Base-by-base conservation (phyloP, 1,284 basidiomycete species). In the Ustilago hordei region DNA sequence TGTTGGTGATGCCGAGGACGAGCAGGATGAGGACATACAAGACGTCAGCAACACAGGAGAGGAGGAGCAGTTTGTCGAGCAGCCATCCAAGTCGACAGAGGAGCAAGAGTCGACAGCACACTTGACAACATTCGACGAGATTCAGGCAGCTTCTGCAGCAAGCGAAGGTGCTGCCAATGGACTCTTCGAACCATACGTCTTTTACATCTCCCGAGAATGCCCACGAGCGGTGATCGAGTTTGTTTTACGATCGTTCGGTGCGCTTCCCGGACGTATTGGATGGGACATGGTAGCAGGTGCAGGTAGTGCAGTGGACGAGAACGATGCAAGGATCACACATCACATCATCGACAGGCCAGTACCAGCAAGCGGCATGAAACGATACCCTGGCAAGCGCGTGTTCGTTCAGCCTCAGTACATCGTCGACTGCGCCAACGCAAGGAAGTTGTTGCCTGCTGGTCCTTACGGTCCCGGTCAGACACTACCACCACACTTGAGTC, bases 341-440 rank as follows among this genome's bases (percentile, higher is more conserved):
- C 92, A 98, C 78, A 92, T 99, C 78, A 92, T 98, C 80, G 97
- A 99, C 87, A 90, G 97, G 65, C 97, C 97, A 0, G 75, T 85
- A 41, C 75, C 84, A 3, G 82, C 85, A 4, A 65, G 77, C 36
- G 81, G 79, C 35, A 71, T 81, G 31, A 60, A 71, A 12, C 62
- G 76, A 62, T 82, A 81, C 66, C 64, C 70, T 19, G 82, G 79
- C 54, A 90, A 91, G 85, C 90, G 95, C 80, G 94, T 93, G 81
- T 94, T 93, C 87, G 90, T 99, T 9, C 97, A 99, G 87, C 97
- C 97, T 17, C 97, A 99, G 87, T 99, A 97, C 96, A 90, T 98
- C 34, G 93, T 95, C 39, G 97, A 99, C 87, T 97, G 93, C 85
- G 91, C 97, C 84, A 99, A 99, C 86, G 90, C 91, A 28, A 91